Percentiles rank a stretch among this genome's conserved stretches.
These are phyloP conservation scores for Phytophthora cryptogea DNA, from an alignment of 352 stramenopile species.

Conservation along the genomic window DNA sequence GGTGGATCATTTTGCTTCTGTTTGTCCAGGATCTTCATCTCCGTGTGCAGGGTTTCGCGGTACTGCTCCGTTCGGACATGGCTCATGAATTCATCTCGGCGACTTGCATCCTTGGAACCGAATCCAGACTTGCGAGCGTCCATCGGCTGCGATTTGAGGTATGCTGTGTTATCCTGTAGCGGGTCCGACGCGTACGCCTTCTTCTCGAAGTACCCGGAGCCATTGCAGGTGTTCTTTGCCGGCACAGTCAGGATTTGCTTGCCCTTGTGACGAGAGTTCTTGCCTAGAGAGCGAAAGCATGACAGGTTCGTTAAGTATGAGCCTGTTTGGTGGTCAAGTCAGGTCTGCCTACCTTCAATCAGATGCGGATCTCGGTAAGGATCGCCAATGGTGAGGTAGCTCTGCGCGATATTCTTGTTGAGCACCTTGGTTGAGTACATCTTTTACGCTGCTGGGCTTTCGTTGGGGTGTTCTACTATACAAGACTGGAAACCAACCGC, in stretches of 20 bases:
- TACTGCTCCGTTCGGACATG: slow-evolving; percentile 91
- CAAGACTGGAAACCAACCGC: slow-evolving; percentile 13
- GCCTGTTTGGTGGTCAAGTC: background rate
- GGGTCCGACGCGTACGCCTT: slow-evolving; percentile 87
- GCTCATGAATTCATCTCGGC: slow-evolving; percentile 92
- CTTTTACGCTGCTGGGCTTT: slow-evolving; percentile 10
- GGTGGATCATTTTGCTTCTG: slow-evolving; percentile 55
- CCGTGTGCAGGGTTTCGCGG: slow-evolving; percentile 80
- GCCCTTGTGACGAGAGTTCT: slow-evolving; percentile 71
- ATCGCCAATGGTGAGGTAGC: slow-evolving; percentile 82
- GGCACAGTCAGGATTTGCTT: slow-evolving; percentile 78
- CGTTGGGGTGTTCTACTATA: slow-evolving; percentile 2
- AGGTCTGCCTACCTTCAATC: slow-evolving; percentile 49
- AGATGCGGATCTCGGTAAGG: slow-evolving; percentile 74
- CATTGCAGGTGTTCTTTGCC: slow-evolving; percentile 80
- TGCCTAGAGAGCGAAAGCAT: slow-evolving; percentile 37
- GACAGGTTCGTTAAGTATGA: background rate
- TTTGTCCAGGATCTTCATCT: slow-evolving; percentile 83
- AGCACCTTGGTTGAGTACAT: slow-evolving; percentile 85
- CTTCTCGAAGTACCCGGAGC: slow-evolving; percentile 85
- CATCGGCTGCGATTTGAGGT: slow-evolving; percentile 88
- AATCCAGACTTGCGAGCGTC: slow-evolving; percentile 90
- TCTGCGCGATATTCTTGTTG: slow-evolving; percentile 83
- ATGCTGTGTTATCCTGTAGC: slow-evolving; percentile 87
- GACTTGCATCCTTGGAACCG: slow-evolving; percentile 89